phyloP scores from a whole-genome alignment of 306 rosid genomes.

The Ceratonia siliqua region DNA sequence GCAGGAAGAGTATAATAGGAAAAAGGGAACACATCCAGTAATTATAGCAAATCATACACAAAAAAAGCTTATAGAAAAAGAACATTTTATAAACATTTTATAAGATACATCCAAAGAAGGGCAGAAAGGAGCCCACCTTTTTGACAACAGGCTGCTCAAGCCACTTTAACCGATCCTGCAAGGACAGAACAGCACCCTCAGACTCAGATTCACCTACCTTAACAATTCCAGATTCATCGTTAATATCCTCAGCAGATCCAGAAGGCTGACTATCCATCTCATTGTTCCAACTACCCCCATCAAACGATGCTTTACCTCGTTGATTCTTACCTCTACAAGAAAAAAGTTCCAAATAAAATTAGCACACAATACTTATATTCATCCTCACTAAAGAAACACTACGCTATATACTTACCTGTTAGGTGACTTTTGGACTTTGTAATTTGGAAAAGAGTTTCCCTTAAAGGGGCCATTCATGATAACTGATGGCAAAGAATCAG shows the following conservation, averaged over 20 bases:
- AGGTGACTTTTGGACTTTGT: conserved; percentile 67
- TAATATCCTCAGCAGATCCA: conserved; percentile 50
- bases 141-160: conserved; percentile 56
- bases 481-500: conserved; percentile 87
- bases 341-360: conserved; percentile 32
- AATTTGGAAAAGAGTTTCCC: conserved; percentile 52
- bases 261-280: conserved; percentile 65
- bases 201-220: conserved; percentile 63
- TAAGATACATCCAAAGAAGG: neutral
- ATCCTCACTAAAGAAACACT: neutral
- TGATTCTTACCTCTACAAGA: conserved; percentile 68
- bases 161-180: conserved; percentile 67
- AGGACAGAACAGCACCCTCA: conserved; percentile 51
- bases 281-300: conserved; percentile 60
- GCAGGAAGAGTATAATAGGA: neutral
- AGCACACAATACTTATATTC: neutral
- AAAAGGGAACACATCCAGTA: neutral
- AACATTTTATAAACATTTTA: neutral
- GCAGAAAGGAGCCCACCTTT: conserved; percentile 50
- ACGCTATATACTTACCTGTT: conserved; percentile 55
- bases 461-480: conserved; percentile 61
- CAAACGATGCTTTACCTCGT: conserved; percentile 53
- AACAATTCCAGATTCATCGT: conserved; percentile 48
- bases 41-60: conserved; percentile 3
- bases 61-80: conserved; percentile 2